Evolutionary conservation across 2,329 filamentous ascomycete species (phyloP).

Genomic region (Thermothelomyces thermophilus): DNA sequence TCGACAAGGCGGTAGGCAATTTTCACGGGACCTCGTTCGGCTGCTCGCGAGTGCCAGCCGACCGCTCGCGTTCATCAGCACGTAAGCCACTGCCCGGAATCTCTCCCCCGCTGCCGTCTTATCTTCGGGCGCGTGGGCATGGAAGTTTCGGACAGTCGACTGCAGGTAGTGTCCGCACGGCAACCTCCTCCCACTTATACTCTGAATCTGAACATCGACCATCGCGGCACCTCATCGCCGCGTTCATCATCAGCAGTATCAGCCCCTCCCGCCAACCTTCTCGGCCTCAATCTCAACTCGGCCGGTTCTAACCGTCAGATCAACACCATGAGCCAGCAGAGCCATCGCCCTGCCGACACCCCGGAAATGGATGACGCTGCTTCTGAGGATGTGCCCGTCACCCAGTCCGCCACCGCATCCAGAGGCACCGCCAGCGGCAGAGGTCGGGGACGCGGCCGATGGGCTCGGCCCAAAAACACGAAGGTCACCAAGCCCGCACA

Average conservation of each 20-base stretch:
- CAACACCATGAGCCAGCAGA: conserved; percentile 17
- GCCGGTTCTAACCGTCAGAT: neutral
- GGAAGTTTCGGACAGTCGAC: neutral
- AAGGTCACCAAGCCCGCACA: conserved; percentile 28
- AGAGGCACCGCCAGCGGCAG: conserved; percentile 26
- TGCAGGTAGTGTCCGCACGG: conserved; percentile 4
- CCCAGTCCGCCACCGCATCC: conserved; percentile 26
- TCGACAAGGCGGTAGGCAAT: neutral
- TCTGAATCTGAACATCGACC: neutral
- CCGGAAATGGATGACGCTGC: conserved; percentile 17
- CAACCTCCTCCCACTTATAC: conserved; percentile 2
- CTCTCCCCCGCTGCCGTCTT: neutral
- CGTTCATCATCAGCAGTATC: neutral
- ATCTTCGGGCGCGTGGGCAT: conserved; percentile 6
- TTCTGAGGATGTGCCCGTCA: conserved; percentile 11
- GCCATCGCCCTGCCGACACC: conserved; percentile 7
- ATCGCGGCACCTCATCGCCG: neutral
- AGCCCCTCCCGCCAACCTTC: neutral
- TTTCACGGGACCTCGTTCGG: neutral
- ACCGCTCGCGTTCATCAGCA: neutral
- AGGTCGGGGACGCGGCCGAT: conserved; percentile 33
- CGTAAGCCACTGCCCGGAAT: neutral
- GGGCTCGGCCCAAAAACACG: conserved; percentile 17
- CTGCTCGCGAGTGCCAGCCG: too few relatives aligned
- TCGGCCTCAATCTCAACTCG: neutral